Percentiles rank a stretch among this genome's conserved stretches.
Evolutionary conservation across 176 grass and related monocot genomes (phyloP).

Genomic region (Hsuehochloa calcarea): DNA sequence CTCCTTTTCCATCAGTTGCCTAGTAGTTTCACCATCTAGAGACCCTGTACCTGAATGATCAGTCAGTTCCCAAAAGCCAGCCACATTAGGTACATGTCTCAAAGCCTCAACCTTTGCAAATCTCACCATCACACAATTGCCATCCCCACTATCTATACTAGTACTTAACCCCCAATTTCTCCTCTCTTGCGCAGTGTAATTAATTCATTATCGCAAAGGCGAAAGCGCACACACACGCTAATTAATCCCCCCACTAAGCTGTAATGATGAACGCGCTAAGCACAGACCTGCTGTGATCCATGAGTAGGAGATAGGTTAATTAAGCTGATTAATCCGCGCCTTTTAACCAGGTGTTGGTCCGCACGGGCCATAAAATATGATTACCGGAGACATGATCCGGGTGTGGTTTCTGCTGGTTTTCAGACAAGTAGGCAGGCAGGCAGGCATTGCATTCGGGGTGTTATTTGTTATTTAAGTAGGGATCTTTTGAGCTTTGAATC

Average conservation of each 20-base stretch:
- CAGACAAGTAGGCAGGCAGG: conserved; percentile 4
- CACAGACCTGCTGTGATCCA: conserved; percentile 17
- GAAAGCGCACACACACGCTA: conserved; percentile 16
- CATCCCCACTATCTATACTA: conserved; percentile 27
- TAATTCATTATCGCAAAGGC: conserved; percentile 17
- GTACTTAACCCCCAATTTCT: not conserved
- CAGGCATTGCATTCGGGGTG: not conserved
- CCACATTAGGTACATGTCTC: conserved; percentile 39
- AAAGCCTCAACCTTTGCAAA: conserved; percentile 1
- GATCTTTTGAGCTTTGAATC: conserved; percentile 16
- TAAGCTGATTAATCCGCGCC: not conserved
- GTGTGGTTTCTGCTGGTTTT: conserved; percentile 22
- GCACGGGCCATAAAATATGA: not conserved
- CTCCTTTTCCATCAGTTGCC: conserved; percentile 15
- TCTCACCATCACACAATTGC: conserved; percentile 20
- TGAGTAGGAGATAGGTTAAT: conserved; percentile 26
- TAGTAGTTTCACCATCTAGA: conserved; percentile 13
- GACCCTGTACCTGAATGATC: conserved; percentile 6
- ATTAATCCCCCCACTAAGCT: conserved; percentile 11
- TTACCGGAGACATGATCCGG: not conserved
- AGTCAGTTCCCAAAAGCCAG: conserved; percentile 42
- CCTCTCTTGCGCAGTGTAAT: not conserved
- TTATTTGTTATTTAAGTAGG: not conserved
- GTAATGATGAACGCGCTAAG: not conserved
- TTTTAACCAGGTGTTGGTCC: conserved; percentile 1